Evolutionary conservation across 208 protist genomes (phyloP), one percentile per base, ranked within the genome.

Genomic region (Crithidia expoeki): DNA sequence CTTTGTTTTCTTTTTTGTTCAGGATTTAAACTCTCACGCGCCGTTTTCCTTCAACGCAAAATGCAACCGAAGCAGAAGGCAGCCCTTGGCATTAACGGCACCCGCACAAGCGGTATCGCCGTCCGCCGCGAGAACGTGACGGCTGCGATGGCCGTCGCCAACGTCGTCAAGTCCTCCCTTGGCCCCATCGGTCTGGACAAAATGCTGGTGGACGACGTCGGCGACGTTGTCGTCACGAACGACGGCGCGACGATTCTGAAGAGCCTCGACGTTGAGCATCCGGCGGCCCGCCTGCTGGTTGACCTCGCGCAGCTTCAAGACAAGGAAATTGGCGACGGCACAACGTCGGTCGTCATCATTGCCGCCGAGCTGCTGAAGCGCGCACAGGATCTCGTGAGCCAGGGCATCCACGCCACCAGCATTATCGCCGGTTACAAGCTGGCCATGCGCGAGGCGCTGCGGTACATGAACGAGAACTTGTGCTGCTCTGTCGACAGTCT

Each of bases 111-210:
- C 53, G 98, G 98, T 33, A 83, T 98, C 62, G 86, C 98, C 34
- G 97, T 99, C 16, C 94, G 98, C 52, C 87, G 86, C 33, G 96
- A 99, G 83, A 99, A 99, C 80, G 98, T 99, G 34, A 98, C 91
- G 19, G 99, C 98, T 3, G 94, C 90, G 19, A 53, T 98, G 44
- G 98, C 99, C 3, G 91, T 99, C 52, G 94, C 98, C 33, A 99
- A 99, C 74, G 96, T 99, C 60, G 95, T 99, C 32, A 99, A 99
- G 82, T 98, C 96, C n/a, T 99, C 98, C 11, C 92, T 99, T 21
- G 99, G 99, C 53, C 99, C 99, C 33, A 94, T 99, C 51, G 99
- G 99, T 3, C 92, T 99, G 14, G 99, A 99, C 83, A 99, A 99
- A 87, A 99, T 99, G 99, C 83, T 99, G 10, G 98, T 99, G 4